Evolutionary conservation across 179 eudicot species (phyloP).

Genomic region (Vitellaria paradoxa): DNA sequence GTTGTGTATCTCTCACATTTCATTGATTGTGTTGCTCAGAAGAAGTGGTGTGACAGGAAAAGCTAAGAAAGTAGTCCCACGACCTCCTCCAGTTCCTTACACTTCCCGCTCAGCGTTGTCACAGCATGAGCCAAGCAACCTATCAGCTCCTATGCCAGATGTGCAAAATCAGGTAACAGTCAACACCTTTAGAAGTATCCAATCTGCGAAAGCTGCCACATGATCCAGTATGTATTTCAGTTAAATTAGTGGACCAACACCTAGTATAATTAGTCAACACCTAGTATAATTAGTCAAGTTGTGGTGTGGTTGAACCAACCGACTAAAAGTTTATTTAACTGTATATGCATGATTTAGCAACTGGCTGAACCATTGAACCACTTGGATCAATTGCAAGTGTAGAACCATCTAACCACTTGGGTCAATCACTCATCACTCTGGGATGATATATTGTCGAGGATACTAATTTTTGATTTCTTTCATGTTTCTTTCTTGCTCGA

Average conservation of each 20-base stretch:
- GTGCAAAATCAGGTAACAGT: slow-evolving; percentile 28
- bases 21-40: not conserved
- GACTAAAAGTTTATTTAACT: too few species aligned
- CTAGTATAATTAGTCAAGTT: not conserved
- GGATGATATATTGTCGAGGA: not conserved
- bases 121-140: slow-evolving; percentile 17
- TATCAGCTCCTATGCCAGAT: slow-evolving; percentile 19
- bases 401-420: not conserved
- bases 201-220: too few species aligned
- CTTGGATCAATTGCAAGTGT: not conserved
- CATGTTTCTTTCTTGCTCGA: not conserved
- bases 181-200: not conserved
- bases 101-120: slow-evolving; percentile 9
- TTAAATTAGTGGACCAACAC: not conserved
- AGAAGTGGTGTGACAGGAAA: slow-evolving; percentile 33
- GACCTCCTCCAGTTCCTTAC: slow-evolving; percentile 35
- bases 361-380: slow-evolving; percentile 5
- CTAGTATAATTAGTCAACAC: not conserved
- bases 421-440: not conserved
- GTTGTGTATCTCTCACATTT: not conserved
- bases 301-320: too few species aligned
- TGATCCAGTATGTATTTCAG: too few species aligned
- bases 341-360: not conserved
- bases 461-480: not conserved
- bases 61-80: slow-evolving; percentile 35